Conservation (phyloP, 2,329 filamentous ascomycete genomes). For the Colletotrichum sp. region DNA sequence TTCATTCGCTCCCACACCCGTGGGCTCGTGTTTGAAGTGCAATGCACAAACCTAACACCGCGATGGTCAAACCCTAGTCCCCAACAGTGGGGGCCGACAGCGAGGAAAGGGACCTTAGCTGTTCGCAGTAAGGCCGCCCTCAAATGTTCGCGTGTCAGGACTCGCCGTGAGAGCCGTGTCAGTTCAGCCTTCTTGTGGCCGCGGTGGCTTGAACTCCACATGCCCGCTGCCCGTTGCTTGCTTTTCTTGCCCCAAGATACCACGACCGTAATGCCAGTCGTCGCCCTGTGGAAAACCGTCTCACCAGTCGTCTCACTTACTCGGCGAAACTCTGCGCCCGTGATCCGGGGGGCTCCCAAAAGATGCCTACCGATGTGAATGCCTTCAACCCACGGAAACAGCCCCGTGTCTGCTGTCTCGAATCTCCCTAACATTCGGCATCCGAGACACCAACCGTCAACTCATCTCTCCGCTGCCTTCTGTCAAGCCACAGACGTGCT, state of each 20-base stretch:
- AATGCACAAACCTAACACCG: neutral
- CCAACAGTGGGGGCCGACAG: neutral
- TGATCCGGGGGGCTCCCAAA: neutral
- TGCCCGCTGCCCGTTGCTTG: neutral
- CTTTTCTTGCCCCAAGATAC: neutral
- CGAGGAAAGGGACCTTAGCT: neutral
- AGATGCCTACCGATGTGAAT: neutral
- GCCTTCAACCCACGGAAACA: neutral
- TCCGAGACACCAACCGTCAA: neutral
- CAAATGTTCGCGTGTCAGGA: neutral
- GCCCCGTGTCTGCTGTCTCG: neutral
- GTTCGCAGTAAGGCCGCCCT: neutral
- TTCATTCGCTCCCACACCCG: neutral
- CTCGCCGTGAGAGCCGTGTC: neutral
- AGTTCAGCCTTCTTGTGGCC: neutral
- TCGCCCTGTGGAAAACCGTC: constrained; percentile 3
- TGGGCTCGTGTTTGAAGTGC: neutral
- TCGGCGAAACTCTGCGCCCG: neutral
- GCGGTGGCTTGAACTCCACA: neutral
- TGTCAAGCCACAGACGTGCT: neutral
- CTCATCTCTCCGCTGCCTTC: neutral
- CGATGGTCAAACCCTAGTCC: neutral
- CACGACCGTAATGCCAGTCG: neutral
- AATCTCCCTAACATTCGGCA: neutral
- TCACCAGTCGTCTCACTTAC: neutral